Base-by-base conservation (phyloP, 2,329 filamentous ascomycete genomes). In the Penicillium sp. region DNA sequence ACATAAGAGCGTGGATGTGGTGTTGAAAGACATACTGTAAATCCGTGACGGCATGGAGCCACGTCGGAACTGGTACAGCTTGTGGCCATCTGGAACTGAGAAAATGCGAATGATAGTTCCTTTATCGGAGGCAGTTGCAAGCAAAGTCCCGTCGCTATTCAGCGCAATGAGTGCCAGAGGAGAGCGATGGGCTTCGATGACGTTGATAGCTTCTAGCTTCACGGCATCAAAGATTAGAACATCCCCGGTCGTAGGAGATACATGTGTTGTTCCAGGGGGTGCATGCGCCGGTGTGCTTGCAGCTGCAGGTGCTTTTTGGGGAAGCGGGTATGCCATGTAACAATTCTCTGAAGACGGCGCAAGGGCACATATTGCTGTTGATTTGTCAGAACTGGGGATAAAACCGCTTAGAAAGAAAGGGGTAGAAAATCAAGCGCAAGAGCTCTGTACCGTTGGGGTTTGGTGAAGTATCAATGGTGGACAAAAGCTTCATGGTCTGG, bases 11-110 rank as follows among this genome's bases (percentile, higher is more conserved):
- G 92, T 96, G 2, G 92, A 96, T 57, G 89, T 92, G 48, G 92
- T 87, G 74, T 99, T 99, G 78, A 99, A 99, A 1, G 92, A 96
- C 92, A 99, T 97, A 83, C 92, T 96, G 77, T 92, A 97, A 65
- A 99, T 99, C 39, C 90, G 89, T 2, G 92, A 92, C 0, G 94
- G 94, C 74, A 97, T 97, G 2, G 93, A 97, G 42, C 94, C 94
- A 61, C 94, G 86, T 57, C 94, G 86, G 76, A 99, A 99, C 72
- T 99, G 93, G 73, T 92, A 97, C 18, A 99, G 82, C 74, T 97
- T 99, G 68, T 93, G 88, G 11, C 90, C 94, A 61, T 87, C 86
- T 3, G 94, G 94, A 1, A 99, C 85, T 1, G 90, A 91, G 74
- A 99, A 99, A 50, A 99, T 92, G 16, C 94, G 87, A 61, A 99